Conservation (phyloP, 2,329 filamentous ascomycete species). For the Periconia digitata region DNA sequence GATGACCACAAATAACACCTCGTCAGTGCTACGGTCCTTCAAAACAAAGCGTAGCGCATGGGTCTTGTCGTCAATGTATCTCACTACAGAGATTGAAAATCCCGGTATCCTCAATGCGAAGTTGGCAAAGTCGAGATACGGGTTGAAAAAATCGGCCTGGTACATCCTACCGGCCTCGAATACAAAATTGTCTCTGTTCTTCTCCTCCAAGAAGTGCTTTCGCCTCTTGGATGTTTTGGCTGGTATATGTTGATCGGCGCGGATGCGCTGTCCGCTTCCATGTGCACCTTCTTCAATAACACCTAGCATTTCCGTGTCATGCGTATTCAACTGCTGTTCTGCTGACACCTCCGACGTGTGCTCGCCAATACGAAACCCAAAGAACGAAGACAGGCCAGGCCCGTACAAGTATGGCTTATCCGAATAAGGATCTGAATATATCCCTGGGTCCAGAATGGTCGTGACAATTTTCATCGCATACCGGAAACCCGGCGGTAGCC, state of each 20-base stretch:
- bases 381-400: slow-evolving; percentile 38
- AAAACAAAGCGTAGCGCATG: slow-evolving; percentile 51
- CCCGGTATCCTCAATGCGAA: slow-evolving; percentile 50
- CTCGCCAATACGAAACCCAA: slow-evolving; percentile 36
- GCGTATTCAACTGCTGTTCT: slow-evolving; percentile 24
- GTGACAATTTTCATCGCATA: slow-evolving; percentile 42
- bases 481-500: slow-evolving; percentile 40
- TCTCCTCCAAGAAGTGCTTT: slow-evolving; percentile 45
- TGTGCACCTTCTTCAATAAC: slow-evolving; percentile 46
- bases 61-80: slow-evolving; percentile 52
- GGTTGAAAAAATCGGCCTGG: slow-evolving; percentile 52
- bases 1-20: slow-evolving; percentile 49
- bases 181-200: slow-evolving; percentile 39
- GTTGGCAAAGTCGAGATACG: slow-evolving; percentile 52
- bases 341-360: slow-evolving; percentile 13
- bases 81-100: slow-evolving; percentile 48
- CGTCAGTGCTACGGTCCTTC: slow-evolving; percentile 45
- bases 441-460: slow-evolving; percentile 37
- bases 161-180: slow-evolving; percentile 50
- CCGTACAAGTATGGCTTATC: slow-evolving; percentile 43
- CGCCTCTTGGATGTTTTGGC: slow-evolving; percentile 46
- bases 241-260: slow-evolving; percentile 38
- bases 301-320: slow-evolving; percentile 23
- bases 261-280: slow-evolving; percentile 37
- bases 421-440: slow-evolving; percentile 40